Percentiles rank a stretch among this genome's conserved stretches.
Conservation (phyloP, 78 protist species). For the Diacronema lutheri region DNA sequence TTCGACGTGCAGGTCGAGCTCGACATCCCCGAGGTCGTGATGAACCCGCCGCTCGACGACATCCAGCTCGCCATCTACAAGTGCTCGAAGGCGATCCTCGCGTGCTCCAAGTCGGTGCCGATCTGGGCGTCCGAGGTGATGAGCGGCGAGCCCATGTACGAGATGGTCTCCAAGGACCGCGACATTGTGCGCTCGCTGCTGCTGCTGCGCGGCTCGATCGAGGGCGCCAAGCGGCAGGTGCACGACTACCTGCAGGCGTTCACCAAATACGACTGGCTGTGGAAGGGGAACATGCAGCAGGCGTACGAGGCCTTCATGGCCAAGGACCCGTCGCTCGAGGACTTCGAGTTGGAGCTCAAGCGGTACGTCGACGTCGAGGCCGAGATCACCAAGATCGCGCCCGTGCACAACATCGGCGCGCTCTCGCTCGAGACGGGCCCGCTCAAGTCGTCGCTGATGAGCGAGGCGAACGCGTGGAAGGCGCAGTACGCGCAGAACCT, state of each 20-base stretch:
- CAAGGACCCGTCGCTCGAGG: constrained; percentile 54
- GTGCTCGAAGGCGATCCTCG: constrained; percentile 38
- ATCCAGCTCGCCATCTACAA: constrained; percentile 58
- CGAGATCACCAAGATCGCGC: constrained; percentile 25
- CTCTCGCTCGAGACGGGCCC: constrained; percentile 48
- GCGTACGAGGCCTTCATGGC: constrained; percentile 41
- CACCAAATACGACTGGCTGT: constrained; percentile 53
- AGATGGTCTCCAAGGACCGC: neutral
- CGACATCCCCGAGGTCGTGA: constrained; percentile 38
- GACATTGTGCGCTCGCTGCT: constrained; percentile 10
- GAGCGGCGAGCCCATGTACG: neutral
- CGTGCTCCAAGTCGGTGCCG: constrained; percentile 17
- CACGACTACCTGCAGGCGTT: constrained; percentile 47
- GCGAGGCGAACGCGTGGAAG: constrained; percentile 71
- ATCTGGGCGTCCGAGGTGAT: constrained; percentile 23
- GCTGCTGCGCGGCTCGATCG: constrained; percentile 50
- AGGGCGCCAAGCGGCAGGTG: constrained; percentile 46
- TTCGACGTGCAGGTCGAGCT: constrained; percentile 62
- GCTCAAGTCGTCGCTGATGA: constrained; percentile 49
- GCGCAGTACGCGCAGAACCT: constrained; percentile 56
- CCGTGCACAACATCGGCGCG: constrained; percentile 46
- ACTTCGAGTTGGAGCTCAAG: constrained; percentile 50
- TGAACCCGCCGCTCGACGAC: constrained; percentile 58
- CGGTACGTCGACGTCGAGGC: constrained; percentile 41
- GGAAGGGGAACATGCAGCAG: constrained; percentile 50